phyloP scores from a whole-genome alignment of 2,329 filamentous ascomycete genomes.

The Ramularia endophylla region DNA sequence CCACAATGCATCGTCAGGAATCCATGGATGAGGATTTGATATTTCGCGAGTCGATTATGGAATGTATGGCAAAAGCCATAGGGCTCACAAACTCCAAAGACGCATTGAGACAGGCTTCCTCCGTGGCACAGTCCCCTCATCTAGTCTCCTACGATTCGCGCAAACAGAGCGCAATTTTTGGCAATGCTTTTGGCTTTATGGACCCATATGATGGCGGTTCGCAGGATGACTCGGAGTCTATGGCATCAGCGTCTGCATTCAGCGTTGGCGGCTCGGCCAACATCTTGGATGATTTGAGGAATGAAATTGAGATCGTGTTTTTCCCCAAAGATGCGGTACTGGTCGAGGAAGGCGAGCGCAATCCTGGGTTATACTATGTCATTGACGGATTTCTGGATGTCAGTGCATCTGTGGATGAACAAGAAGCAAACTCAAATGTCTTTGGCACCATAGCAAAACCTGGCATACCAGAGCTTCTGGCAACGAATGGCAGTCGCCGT shows the following conservation, averaged over 20 bases:
- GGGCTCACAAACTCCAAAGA: conserved; percentile 68
- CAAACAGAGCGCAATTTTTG: conserved; percentile 72
- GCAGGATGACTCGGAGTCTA: conserved; percentile 81
- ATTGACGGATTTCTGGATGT: conserved; percentile 96
- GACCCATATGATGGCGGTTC: conserved; percentile 64
- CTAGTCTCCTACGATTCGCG: conserved; percentile 72
- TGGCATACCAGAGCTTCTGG: conserved; percentile 28
- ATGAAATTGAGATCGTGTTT: conserved; percentile 95
- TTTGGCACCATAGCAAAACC: conserved; percentile 37
- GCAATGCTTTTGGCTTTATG: conserved; percentile 61
- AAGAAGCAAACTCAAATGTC: conserved; percentile 40
- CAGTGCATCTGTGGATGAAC: conserved; percentile 72
- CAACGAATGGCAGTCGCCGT: conserved; percentile 10
- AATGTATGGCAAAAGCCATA: conserved; percentile 93
- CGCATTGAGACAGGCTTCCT: conserved; percentile 61
- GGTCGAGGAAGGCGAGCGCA: conserved; percentile 95
- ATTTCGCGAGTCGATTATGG: conserved; percentile 83
- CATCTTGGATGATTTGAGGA: conserved; percentile 72
- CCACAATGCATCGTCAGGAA: conserved; percentile 63
- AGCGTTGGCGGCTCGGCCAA: conserved; percentile 56
- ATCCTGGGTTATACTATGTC: conserved; percentile 93
- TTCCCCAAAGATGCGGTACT: conserved; percentile 92
- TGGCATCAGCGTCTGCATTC: conserved; percentile 50
- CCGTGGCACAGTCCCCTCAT: conserved; percentile 77
- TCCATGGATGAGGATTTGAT: conserved; percentile 80